A percentile compares a stretch with the other conserved stretches of the same genome.
Conservation (phyloP, 2,329 filamentous ascomycete genomes). For the Fusarium luffae region DNA sequence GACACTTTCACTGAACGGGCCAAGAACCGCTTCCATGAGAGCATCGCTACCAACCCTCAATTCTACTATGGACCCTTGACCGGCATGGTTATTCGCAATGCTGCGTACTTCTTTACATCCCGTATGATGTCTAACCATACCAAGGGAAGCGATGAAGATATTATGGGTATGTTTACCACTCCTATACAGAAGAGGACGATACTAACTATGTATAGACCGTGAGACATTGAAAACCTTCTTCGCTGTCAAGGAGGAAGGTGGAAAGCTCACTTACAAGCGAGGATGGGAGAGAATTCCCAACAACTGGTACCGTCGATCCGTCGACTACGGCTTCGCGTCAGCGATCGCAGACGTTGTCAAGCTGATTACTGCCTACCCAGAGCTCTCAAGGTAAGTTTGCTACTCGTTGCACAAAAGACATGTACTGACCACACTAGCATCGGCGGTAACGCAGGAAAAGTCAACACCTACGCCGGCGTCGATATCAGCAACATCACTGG, state of each 20-base stretch:
- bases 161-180: not conserved
- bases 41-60: conserved; percentile 11
- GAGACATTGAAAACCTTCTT: conserved; percentile 17
- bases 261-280: conserved; percentile 16
- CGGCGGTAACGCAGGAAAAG: conserved; percentile 18
- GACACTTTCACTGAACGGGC: conserved; percentile 6
- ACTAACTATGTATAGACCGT: not conserved
- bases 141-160: not conserved
- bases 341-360: not conserved
- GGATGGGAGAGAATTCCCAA: conserved; percentile 18
- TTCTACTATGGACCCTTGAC: conserved; percentile 28
- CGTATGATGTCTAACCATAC: conserved; percentile 23
- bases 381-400: conserved; percentile 10
- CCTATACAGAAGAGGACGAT: rapidly evolving
- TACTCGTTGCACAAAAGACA: rapidly evolving
- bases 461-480: conserved; percentile 19
- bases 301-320: conserved; percentile 22
- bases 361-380: conserved; percentile 14
- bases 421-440: not conserved
- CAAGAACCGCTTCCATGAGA: conserved; percentile 9
- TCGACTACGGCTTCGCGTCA: conserved; percentile 5
- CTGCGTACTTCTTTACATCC: conserved; percentile 12
- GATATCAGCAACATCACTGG: conserved; percentile 19
- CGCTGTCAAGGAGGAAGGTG: conserved; percentile 1
- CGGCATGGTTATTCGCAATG: conserved; percentile 24